Evolutionary conservation across 2,329 filamentous ascomycete species (phyloP), one percentile per base, ranked within the genome.

Genomic region (Colletotrichum destructivum): DNA sequence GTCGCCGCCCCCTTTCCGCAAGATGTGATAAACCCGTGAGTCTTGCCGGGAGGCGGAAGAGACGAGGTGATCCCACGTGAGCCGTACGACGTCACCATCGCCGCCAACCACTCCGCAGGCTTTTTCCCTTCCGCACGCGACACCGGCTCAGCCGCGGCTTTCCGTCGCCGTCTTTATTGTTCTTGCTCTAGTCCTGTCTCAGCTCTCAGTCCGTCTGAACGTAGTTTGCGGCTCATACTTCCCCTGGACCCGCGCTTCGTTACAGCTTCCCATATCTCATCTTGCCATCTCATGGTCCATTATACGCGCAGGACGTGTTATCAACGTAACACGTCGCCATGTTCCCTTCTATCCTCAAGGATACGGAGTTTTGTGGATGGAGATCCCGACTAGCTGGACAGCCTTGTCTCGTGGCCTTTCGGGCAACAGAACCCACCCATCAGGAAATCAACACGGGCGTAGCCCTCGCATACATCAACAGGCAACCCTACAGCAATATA

Each of bases 401-500:
- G 38, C 55, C 21, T 15, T 44, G 55, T 12, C 55, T 59, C n/a
- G n/a, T 62, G 8, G 49, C 40, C 16, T 9, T 56, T 2, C 35
- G 64, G 2, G 35, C 56, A 21, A 44, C 46, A 11, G 54, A 62
- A 46, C 15, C 52, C 56, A 66, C 64, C 35, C 55, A 62, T 23
- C 35, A 61, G 23, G 64, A 46, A 46, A 61, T 66, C 46, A 56
- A 66, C 35, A 21, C 31, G 2, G 64, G 64, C 26, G 46, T n/a
- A n/a, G 64, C 38, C 15, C 64, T 66, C 3, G 46, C 31, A 1
- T 35, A 35, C 18, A 23, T 66, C n/a, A 47, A 54, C 46, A 31
- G 9, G 8, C 16, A 61, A 21, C 46, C 64, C 5, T 61, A 66
- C 46, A 46, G 44, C 21, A 61, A 61, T 21, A 46, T 49, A 11